Evolutionary conservation across 75 land plant genomes (phyloP).

Genomic region (Pinus tabuliformis): DNA sequence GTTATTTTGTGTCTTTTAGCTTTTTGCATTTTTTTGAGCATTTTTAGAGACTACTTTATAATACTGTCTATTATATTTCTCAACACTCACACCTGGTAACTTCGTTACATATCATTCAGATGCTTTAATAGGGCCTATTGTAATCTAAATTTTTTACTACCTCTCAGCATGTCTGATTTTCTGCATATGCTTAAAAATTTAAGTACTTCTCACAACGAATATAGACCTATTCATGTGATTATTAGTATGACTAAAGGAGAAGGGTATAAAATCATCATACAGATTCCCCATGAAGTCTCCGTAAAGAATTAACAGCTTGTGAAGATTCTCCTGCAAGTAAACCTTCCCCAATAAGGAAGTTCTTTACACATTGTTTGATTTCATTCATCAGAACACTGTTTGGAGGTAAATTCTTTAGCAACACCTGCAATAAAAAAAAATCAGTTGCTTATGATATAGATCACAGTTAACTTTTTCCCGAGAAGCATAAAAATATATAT

Average conservation of each 20-base stretch:
- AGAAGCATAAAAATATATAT: not conserved
- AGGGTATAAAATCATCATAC: slow-evolving; percentile 38
- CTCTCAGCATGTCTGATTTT: not conserved
- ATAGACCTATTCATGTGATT: not conserved
- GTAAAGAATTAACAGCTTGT: slow-evolving; percentile 38
- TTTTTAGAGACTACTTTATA: not conserved
- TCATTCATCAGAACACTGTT: slow-evolving; percentile 75
- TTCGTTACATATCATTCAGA: not conserved
- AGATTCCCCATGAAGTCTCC: slow-evolving; percentile 59
- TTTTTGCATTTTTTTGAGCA: not conserved
- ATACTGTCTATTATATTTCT: no score
- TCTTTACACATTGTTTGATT: slow-evolving; percentile 71
- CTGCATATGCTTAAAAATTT: not conserved
- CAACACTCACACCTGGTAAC: not conserved
- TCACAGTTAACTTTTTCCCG: not conserved
- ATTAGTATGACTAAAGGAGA: not conserved
- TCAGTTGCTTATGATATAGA: not conserved
- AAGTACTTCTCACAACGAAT: not conserved
- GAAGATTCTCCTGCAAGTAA: slow-evolving; percentile 78
- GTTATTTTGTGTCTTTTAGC: not conserved
- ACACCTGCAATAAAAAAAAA: slow-evolving; percentile 41
- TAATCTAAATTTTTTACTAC: not conserved
- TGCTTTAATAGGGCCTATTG: not conserved
- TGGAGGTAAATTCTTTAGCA: slow-evolving; percentile 88
- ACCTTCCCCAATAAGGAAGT: slow-evolving; percentile 70